Evolutionary conservation across 768 basidiomycete species (phyloP).

Genomic region (Suillus americanus): DNA sequence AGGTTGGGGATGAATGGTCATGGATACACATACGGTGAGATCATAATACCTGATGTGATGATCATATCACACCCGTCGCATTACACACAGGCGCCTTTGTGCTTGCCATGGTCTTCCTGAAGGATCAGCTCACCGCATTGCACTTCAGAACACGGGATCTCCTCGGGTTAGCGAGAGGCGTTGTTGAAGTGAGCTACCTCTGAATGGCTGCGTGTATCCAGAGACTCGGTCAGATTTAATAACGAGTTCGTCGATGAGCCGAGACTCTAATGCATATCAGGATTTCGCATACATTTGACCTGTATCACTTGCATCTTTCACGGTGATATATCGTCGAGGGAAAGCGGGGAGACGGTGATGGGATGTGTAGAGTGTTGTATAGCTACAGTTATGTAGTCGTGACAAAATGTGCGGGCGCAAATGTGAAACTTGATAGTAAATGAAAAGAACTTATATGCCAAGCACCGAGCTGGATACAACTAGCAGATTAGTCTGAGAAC

Average conservation of each 20-base stretch:
- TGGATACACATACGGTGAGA: not conserved
- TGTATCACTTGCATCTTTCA: conserved; percentile 55
- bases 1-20: not conserved
- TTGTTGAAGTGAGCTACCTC: conserved; percentile 52
- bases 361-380: too few relatives aligned
- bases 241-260: conserved; percentile 81
- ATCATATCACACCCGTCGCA: not conserved
- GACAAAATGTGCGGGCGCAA: too few relatives aligned
- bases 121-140: not conserved
- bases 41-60: not conserved
- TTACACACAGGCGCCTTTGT: not conserved
- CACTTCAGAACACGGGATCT: not conserved
- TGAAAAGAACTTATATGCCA: too few relatives aligned
- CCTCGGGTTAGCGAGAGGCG: conserved; percentile 44
- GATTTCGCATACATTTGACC: conserved; percentile 23
- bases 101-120: not conserved
- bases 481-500: too few relatives aligned
- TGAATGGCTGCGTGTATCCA: conserved; percentile 65
- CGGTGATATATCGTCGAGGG: conserved; percentile 49
- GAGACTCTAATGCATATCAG: not conserved
- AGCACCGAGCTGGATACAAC: too few relatives aligned
- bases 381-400: too few relatives aligned
- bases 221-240: conserved; percentile 62
- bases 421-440: too few relatives aligned
- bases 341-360: conserved; percentile 26